Evolutionary conservation across 2,329 filamentous ascomycete genomes (phyloP).

Genomic region (Colletotrichum chlorophyti): DNA sequence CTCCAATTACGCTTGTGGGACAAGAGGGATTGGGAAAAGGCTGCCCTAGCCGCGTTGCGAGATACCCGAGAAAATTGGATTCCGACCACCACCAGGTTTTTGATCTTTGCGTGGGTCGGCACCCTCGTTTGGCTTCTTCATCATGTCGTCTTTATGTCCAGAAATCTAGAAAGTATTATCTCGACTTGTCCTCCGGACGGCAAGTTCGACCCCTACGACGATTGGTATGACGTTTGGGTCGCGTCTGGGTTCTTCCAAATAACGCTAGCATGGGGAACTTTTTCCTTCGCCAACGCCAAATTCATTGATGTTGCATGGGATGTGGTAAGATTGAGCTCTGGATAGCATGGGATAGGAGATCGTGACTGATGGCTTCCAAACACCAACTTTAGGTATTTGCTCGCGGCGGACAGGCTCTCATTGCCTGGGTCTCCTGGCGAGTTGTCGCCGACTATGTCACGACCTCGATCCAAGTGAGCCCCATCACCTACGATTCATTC

Average conservation of each 20-base stretch:
- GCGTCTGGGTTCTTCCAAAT: slow-evolving; percentile 31
- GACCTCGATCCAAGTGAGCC: slow-evolving; percentile 32
- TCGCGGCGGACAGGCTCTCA: slow-evolving; percentile 34
- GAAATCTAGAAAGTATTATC: too few species aligned
- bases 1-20: background rate
- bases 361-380: background rate
- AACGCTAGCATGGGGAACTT: slow-evolving; percentile 28
- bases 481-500: slow-evolving; percentile 37
- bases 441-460: slow-evolving; percentile 35
- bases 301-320: slow-evolving; percentile 37
- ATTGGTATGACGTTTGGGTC: slow-evolving; percentile 28
- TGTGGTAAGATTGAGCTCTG: slow-evolving; percentile 35
- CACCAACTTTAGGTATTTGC: slow-evolving; percentile 34
- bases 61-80: background rate
- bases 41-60: background rate
- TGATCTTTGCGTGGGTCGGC: background rate
- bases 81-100: background rate
- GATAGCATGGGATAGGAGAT: too few species aligned
- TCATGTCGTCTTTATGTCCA: background rate
- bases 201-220: slow-evolving; percentile 13
- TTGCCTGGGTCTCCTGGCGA: slow-evolving; percentile 37
- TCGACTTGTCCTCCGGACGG: slow-evolving; percentile 28
- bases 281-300: slow-evolving; percentile 35
- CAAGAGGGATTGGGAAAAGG: slow-evolving; percentile 6
- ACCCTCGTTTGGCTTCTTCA: background rate